Percentiles rank a stretch among this genome's conserved stretches.
Conservation (phyloP, 768 basidiomycete species). For the Boletus patriciae region DNA sequence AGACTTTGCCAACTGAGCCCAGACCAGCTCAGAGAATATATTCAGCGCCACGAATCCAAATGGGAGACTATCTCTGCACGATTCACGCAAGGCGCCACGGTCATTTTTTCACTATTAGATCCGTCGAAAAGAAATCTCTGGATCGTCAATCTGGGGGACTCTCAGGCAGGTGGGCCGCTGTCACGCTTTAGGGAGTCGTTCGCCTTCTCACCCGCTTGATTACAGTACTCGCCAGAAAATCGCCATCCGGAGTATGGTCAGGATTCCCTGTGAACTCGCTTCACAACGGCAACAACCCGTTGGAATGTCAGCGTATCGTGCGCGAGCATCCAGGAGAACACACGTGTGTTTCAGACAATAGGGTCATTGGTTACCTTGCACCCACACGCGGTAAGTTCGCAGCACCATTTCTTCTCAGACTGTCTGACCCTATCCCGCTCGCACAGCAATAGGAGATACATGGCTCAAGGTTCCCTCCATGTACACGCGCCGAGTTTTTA, state of each 20-base stretch:
- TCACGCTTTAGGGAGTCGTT: background rate
- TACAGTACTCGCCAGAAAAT: conserved; percentile 25
- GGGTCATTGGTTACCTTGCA: conserved; percentile 40
- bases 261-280: conserved; percentile 25
- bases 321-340: conserved; percentile 34
- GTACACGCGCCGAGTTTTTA: conserved; percentile 36
- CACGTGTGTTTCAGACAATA: conserved; percentile 30
- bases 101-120: conserved; percentile 35
- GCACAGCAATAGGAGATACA: conserved; percentile 36
- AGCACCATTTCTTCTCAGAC: background rate
- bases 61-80: conserved; percentile 38
- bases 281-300: conserved; percentile 33
- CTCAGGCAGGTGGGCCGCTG: conserved; percentile 30
- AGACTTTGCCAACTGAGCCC: conserved; percentile 38
- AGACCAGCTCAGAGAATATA: conserved; percentile 40
- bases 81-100: conserved; percentile 36
- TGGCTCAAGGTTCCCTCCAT: conserved; percentile 36
- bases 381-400: conserved; percentile 37
- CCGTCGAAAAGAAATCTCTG: conserved; percentile 30
- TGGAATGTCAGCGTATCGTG: conserved; percentile 28
- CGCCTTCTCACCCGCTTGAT: conserved; percentile 1
- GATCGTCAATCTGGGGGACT: conserved; percentile 38
- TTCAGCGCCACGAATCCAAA: conserved; percentile 36
- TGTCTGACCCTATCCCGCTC: conserved; percentile 16
- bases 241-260: conserved; percentile 20